phyloP scores from a whole-genome alignment of 768 basidiomycete genomes.

The Naganishia antarctica region DNA sequence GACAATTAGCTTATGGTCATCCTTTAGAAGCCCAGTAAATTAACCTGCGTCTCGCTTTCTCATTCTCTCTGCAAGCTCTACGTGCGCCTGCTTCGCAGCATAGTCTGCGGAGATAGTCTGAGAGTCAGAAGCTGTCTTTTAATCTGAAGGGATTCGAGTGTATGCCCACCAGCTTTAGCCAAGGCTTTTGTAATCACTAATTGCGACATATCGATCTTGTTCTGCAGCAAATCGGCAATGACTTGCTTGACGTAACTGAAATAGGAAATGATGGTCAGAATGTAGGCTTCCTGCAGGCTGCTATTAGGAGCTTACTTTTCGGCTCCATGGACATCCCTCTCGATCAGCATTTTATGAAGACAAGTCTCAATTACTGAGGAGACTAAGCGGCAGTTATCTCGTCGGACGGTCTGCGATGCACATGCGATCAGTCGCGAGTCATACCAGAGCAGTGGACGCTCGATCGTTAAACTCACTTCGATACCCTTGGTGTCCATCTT shows the following conservation, averaged over 20 bases:
- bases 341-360: constrained; percentile 93
- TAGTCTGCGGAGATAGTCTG: constrained; percentile 61
- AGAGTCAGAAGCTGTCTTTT: background rate
- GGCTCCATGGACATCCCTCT: constrained; percentile 86
- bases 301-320: constrained; percentile 65
- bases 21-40: constrained; percentile 23
- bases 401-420: constrained; percentile 73
- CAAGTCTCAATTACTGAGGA: constrained; percentile 98
- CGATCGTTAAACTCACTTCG: constrained; percentile 59
- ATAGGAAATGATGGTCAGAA: background rate
- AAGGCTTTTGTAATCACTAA: constrained; percentile 97
- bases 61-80: constrained; percentile 93
- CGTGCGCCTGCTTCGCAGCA: constrained; percentile 79
- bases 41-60: constrained; percentile 84
- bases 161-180: constrained; percentile 66
- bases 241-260: constrained; percentile 83
- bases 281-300: background rate
- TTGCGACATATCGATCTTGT: constrained; percentile 98
- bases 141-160: too few species aligned
- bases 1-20: too few species aligned
- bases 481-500: constrained; percentile 99
- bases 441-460: background rate
- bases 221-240: constrained; percentile 89
- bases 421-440: background rate
- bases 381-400: constrained; percentile 97